phyloP scores from a whole-genome alignment of 2,329 filamentous ascomycete genomes.

The Fusarium nematophilum region DNA sequence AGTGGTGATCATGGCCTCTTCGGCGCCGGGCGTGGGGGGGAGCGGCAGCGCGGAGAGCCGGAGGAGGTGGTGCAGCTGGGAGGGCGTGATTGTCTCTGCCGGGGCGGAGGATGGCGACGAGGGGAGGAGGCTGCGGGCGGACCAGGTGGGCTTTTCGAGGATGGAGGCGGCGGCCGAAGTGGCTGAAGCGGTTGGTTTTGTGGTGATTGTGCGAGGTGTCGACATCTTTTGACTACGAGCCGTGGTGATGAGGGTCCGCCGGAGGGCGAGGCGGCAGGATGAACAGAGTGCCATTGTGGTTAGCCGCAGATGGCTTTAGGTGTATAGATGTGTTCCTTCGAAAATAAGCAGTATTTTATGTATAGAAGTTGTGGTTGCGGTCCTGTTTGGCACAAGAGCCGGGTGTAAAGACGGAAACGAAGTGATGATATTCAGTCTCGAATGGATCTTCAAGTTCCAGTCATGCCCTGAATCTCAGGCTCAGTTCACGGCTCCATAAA shows the following conservation, averaged over 20 bases:
- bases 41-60: conserved; percentile 88
- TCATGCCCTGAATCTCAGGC: no score
- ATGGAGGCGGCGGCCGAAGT: conserved; percentile 52
- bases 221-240: not conserved
- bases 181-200: conserved; percentile 25
- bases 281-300: conserved; percentile 47
- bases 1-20: conserved; percentile 77
- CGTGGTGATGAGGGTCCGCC: conserved; percentile 28
- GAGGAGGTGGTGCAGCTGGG: conserved; percentile 84
- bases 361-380: not conserved
- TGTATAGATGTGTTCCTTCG: not conserved
- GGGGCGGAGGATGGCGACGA: conserved; percentile 42
- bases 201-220: conserved; percentile 10
- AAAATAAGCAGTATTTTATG: not conserved
- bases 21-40: conserved; percentile 71
- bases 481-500: no score
- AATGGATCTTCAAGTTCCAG: not conserved
- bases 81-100: conserved; percentile 65
- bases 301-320: not conserved
- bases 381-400: no score
- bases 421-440: no score
- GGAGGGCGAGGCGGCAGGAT: conserved; percentile 46
- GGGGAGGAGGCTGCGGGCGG: conserved; percentile 79
- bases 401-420: no score
- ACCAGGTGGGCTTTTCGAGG: conserved; percentile 83